Evolutionary conservation across 2,329 filamentous ascomycete genomes (phyloP).

Genomic region (Colletotrichum musae): DNA sequence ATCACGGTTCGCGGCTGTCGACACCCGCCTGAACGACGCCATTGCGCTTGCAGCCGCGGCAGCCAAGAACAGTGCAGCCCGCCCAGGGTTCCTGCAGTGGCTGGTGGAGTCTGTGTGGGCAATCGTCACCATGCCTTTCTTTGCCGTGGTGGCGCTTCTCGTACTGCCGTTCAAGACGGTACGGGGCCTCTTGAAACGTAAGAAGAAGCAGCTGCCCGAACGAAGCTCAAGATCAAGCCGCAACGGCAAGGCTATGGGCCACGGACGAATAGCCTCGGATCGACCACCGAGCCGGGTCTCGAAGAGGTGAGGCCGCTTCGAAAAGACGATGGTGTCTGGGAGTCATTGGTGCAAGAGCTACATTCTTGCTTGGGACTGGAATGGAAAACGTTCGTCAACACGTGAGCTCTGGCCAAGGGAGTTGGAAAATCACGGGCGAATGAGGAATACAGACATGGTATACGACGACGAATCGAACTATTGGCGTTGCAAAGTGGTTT

Average conservation of each 20-base stretch:
- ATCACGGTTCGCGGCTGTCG: conserved; percentile 78
- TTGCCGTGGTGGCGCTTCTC: conserved; percentile 55
- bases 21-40: conserved; percentile 81
- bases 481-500: conserved; percentile 13
- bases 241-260: conserved; percentile 45
- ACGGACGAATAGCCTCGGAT: conserved; percentile 53
- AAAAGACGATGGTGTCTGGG: not conserved
- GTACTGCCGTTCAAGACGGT: conserved; percentile 60
- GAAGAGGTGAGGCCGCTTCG: conserved; percentile 30
- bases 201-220: conserved; percentile 47
- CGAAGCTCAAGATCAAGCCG: conserved; percentile 45
- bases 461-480: conserved; percentile 5
- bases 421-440: not conserved
- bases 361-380: not conserved
- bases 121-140: conserved; percentile 59
- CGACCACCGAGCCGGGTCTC: conserved; percentile 52
- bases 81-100: conserved; percentile 55
- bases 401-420: not conserved
- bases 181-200: conserved; percentile 52
- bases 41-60: conserved; percentile 86
- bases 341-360: conserved; percentile 1
- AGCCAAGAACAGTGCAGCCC: conserved; percentile 63
- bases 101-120: conserved; percentile 53
- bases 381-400: not conserved
- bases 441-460: not conserved